These are phyloP conservation scores for Colletotrichum zoysiae DNA, from an alignment of 2,329 filamentous ascomycete species.

Conservation along the genomic window DNA sequence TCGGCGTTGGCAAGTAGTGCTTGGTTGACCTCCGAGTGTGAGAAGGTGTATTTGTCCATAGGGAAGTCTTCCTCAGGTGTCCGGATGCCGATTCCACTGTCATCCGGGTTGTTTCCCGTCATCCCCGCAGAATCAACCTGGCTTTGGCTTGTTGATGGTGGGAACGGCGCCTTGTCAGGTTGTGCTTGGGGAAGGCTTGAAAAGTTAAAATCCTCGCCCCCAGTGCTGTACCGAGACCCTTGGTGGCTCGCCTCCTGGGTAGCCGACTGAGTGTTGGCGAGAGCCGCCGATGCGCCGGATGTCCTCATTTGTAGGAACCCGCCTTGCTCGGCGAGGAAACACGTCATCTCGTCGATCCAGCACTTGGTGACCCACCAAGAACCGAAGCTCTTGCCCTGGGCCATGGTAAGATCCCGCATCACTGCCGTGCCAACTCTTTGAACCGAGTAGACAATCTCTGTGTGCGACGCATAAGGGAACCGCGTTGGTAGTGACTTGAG, in stretches of 20 bases:
- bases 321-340: conserved; percentile 89
- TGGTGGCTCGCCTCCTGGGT: conserved; percentile 53
- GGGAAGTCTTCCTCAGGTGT: conserved; percentile 75
- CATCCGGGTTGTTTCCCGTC: conserved; percentile 63
- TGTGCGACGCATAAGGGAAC: conserved; percentile 80
- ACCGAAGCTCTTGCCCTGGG: conserved; percentile 84
- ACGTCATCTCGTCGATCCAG: conserved; percentile 94
- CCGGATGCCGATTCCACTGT: conserved; percentile 80
- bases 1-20: conserved; percentile 51
- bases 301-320: conserved; percentile 80
- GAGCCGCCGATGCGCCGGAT: conserved; percentile 49
- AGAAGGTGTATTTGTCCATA: conserved; percentile 69
- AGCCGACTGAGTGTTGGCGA: conserved; percentile 51
- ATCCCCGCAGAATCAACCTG: conserved; percentile 58
- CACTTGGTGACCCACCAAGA: conserved; percentile 97
- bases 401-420: conserved; percentile 84
- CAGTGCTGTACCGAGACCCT: conserved; percentile 58
- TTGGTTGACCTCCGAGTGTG: conserved; percentile 51
- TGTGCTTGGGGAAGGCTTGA: conserved; percentile 62
- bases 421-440: conserved; percentile 81
- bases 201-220: conserved; percentile 60
- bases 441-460: conserved; percentile 81
- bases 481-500: conserved; percentile 75
- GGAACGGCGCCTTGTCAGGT: conserved; percentile 64
- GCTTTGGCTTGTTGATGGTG: conserved; percentile 56